Evolutionary conservation across 768 basidiomycete species (phyloP).

Genomic region (Rhodotorula sphaerocarpa): DNA sequence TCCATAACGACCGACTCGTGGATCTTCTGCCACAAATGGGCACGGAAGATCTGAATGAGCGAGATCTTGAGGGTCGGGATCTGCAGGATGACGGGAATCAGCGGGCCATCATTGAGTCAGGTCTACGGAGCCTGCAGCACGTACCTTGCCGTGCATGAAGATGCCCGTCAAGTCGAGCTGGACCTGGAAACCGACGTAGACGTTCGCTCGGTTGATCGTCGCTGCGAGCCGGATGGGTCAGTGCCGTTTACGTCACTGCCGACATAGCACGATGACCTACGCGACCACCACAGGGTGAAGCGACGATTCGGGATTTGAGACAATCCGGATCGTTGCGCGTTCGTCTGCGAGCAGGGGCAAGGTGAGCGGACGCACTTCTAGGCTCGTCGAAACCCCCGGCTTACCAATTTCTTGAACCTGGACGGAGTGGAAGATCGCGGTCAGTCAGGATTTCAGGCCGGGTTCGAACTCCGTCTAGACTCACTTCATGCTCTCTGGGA

Average conservation of each 20-base stretch:
- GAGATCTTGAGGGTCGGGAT: constrained; percentile 97
- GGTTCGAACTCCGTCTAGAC: no score
- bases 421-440: no score
- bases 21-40: constrained; percentile 99
- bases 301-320: constrained; percentile 96
- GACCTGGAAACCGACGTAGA: constrained; percentile 99
- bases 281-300: constrained; percentile 78
- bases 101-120: no score
- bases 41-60: constrained; percentile 99
- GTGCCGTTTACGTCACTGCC: no score
- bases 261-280: neutral
- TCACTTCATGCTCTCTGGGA: no score
- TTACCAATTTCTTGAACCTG: constrained; percentile 66
- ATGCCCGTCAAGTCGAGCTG: constrained; percentile 96
- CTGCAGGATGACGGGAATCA: no score
- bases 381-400: no score
- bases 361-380: no score
- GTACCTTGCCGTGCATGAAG: constrained; percentile 50
- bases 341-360: no score
- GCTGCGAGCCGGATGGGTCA: constrained; percentile 39
- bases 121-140: neutral
- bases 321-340: constrained; percentile 95
- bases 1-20: constrained; percentile 46
- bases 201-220: constrained; percentile 97
- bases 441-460: no score